Conservation (phyloP, 495 filamentous ascomycete genomes). For the Tuber microsphaerosporum region DNA sequence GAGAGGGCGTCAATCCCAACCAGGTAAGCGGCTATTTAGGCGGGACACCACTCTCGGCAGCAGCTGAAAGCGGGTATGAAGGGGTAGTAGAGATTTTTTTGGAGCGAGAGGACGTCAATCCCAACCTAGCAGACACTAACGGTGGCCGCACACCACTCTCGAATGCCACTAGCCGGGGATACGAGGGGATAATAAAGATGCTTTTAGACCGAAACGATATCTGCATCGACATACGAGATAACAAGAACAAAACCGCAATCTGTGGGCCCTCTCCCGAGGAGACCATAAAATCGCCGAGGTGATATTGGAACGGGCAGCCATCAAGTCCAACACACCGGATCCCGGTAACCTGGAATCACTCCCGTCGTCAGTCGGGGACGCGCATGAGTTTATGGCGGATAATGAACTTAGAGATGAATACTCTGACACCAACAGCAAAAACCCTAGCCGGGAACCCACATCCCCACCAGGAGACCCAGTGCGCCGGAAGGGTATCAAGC, state of each 20-base stretch:
- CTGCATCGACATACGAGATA: neutral
- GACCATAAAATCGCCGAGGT: neutral
- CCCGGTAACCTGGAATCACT: too few relatives aligned
- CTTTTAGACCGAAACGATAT: neutral
- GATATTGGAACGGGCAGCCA: neutral
- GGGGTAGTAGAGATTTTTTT: neutral
- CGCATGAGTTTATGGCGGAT: too few relatives aligned
- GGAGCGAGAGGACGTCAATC: neutral
- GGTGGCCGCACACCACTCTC: neutral
- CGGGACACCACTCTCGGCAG: neutral
- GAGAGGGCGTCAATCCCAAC: neutral
- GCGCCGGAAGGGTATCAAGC: too few relatives aligned
- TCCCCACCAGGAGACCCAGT: too few relatives aligned
- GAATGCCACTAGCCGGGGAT: too few relatives aligned
- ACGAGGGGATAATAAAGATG: neutral
- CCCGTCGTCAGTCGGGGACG: too few relatives aligned
- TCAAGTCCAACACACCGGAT: neutral
- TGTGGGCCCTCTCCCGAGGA: neutral
- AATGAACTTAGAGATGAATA: too few relatives aligned
- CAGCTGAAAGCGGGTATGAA: neutral
- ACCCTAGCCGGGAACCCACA: too few relatives aligned
- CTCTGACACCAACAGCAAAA: too few relatives aligned
- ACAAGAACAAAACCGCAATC: neutral
- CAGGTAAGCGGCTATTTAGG: neutral
- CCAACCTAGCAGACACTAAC: neutral